A percentile compares a stretch with the other conserved stretches of the same genome.
Conservation (phyloP, 2,329 filamentous ascomycete genomes). For the Colletotrichum noveboracense region DNA sequence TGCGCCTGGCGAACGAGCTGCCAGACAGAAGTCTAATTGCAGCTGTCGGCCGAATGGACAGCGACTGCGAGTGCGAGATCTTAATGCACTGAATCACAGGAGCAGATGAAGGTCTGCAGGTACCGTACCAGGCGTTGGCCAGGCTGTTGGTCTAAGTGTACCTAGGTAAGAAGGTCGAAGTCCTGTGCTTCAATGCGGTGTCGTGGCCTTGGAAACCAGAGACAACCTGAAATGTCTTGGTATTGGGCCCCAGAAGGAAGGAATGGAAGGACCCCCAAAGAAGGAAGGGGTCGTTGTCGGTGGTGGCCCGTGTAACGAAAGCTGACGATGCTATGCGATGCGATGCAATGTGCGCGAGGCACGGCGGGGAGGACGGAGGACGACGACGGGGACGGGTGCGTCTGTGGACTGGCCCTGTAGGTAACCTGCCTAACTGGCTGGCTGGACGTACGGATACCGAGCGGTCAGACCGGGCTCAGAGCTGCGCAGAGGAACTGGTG, state of each 20-base stretch:
- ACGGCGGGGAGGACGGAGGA: neutral
- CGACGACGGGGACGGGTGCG: neutral
- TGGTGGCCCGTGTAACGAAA: neutral
- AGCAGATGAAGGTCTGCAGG: neutral
- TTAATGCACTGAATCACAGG: neutral
- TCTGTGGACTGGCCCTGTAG: neutral
- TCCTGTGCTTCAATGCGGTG: neutral
- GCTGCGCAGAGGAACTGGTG: neutral
- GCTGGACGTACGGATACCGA: neutral
- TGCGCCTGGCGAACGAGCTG: neutral
- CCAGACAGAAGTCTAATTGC: neutral
- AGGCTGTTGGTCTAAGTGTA: neutral
- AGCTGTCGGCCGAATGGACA: neutral
- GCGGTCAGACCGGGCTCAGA: neutral
- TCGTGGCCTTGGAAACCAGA: neutral
- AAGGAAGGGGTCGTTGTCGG: neutral
- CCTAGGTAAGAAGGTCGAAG: neutral
- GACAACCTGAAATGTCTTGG: neutral
- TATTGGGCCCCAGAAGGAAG: neutral
- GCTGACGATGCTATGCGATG: neutral
- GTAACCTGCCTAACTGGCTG: neutral
- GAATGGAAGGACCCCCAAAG: neutral
- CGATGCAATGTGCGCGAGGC: neutral
- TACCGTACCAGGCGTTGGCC: neutral
- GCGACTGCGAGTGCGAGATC: neutral